Conservation (phyloP, 768 basidiomycete species). For the Tylopilus plumbeoviolaceoides region DNA sequence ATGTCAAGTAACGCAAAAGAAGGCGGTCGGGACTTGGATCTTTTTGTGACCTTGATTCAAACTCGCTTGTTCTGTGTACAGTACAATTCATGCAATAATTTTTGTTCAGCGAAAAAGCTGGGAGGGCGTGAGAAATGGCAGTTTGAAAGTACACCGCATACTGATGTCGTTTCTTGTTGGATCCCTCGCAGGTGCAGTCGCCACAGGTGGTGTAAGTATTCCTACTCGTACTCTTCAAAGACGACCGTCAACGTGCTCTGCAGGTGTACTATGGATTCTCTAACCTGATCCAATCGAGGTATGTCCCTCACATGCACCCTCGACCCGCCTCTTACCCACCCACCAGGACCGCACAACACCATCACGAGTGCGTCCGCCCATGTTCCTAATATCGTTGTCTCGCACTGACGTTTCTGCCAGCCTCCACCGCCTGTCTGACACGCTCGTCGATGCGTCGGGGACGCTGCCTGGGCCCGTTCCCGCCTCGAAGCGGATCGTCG, state of each 20-base stretch:
- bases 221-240: background rate
- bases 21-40: background rate
- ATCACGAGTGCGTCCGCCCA: conserved; percentile 41
- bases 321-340: background rate
- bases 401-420: conserved; percentile 24
- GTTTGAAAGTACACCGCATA: background rate
- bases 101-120: background rate
- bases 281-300: conserved; percentile 55
- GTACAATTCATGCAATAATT: conserved; percentile 9
- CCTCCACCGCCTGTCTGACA: conserved; percentile 46
- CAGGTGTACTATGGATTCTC: conserved; percentile 74
- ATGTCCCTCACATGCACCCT: background rate
- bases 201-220: conserved; percentile 58
- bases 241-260: background rate
- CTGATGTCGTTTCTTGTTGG: conserved; percentile 59
- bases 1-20: conserved; percentile 15
- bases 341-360: conserved; percentile 52
- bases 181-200: conserved; percentile 65
- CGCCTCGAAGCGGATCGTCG: conserved; percentile 51
- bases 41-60: background rate
- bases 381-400: too few relatives aligned
- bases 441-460: conserved; percentile 47
- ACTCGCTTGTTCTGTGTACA: conserved; percentile 7
- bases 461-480: conserved; percentile 47
- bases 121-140: conserved; percentile 10